phyloP scores from a whole-genome alignment of 768 basidiomycete genomes.

The Auriculariales sp. region DNA sequence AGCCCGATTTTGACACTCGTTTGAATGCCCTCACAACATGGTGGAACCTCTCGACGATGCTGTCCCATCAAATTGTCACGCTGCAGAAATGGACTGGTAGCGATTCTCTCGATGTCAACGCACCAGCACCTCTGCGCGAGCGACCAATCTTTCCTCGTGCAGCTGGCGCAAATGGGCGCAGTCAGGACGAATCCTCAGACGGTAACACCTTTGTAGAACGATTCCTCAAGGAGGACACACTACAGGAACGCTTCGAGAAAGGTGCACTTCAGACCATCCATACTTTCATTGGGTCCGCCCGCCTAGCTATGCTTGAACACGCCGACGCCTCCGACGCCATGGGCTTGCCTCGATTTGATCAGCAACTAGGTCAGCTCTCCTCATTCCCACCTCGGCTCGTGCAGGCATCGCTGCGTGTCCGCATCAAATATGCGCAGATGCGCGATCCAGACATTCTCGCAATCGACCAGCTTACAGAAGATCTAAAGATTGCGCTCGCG shows the following conservation, averaged over 20 bases:
- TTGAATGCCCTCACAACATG: constrained; percentile 85
- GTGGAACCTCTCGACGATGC: constrained; percentile 74
- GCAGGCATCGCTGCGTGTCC: constrained; percentile 78
- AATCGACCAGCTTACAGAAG: constrained; percentile 88
- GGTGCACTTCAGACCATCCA: constrained; percentile 80
- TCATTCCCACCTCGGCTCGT: constrained; percentile 94
- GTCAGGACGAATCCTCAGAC: constrained; percentile 35
- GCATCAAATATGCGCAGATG: constrained; percentile 79
- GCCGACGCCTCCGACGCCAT: constrained; percentile 65
- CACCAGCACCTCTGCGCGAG: constrained; percentile 58
- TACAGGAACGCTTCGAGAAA: constrained; percentile 88
- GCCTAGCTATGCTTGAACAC: constrained; percentile 74
- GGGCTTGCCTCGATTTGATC: constrained; percentile 84
- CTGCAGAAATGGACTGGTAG: constrained; percentile 90
- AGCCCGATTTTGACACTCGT: constrained; percentile 57
- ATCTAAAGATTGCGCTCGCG: constrained; percentile 79
- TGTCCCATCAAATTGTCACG: constrained; percentile 67
- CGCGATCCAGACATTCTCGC: constrained; percentile 80
- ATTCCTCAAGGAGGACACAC: constrained; percentile 88
- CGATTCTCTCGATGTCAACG: constrained; percentile 77
- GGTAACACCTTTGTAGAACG: constrained; percentile 86
- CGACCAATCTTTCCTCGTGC: constrained; percentile 26
- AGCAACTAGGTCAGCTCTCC: constrained; percentile 78
- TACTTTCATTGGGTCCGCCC: constrained; percentile 69
- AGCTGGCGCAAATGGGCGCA: constrained; percentile 8